Percentiles rank a stretch among this genome's conserved stretches.
These are phyloP conservation scores for Phyllosticta citriasiana DNA, from an alignment of 2,329 filamentous ascomycete species.

Conservation along the genomic window DNA sequence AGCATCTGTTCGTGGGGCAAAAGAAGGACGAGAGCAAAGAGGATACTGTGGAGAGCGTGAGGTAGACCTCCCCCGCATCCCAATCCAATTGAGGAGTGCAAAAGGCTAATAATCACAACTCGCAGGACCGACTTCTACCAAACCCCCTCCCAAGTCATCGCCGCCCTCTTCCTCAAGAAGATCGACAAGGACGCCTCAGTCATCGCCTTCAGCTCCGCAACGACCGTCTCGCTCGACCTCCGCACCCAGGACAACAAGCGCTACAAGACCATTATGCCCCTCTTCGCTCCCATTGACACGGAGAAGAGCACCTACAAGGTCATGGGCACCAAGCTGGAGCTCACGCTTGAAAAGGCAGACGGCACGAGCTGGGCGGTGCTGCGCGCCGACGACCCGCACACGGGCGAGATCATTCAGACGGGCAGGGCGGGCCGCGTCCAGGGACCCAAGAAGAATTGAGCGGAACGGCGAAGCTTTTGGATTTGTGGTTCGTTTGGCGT, in stretches of 20 bases:
- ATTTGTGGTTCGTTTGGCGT: neutral
- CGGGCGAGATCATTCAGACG: constrained; percentile 79
- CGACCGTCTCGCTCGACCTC: constrained; percentile 64
- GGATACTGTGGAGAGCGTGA: constrained; percentile 67
- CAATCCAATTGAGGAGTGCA: neutral
- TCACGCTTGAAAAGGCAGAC: constrained; percentile 63
- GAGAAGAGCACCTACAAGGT: constrained; percentile 70
- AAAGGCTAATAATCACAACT: neutral
- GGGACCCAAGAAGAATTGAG: neutral
- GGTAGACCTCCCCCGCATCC: constrained; percentile 38
- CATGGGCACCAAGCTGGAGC: constrained; percentile 80
- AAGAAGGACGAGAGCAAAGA: constrained; percentile 53
- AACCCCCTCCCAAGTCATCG: constrained; percentile 73
- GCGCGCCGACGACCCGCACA: constrained; percentile 62
- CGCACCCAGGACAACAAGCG: constrained; percentile 80
- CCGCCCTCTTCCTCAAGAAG: constrained; percentile 92
- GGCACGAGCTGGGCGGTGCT: constrained; percentile 77
- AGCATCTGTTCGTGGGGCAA: constrained; percentile 76
- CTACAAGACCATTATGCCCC: constrained; percentile 61
- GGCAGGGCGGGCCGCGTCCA: constrained; percentile 49
- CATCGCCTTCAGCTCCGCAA: constrained; percentile 54
- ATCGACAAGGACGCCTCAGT: constrained; percentile 74
- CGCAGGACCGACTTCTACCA: constrained; percentile 89
- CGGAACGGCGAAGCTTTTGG: neutral
- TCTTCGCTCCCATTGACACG: constrained; percentile 68